These are phyloP conservation scores for Pichia sp. DNA, from an alignment of 1,139 yeast species.

Conservation along the genomic window DNA sequence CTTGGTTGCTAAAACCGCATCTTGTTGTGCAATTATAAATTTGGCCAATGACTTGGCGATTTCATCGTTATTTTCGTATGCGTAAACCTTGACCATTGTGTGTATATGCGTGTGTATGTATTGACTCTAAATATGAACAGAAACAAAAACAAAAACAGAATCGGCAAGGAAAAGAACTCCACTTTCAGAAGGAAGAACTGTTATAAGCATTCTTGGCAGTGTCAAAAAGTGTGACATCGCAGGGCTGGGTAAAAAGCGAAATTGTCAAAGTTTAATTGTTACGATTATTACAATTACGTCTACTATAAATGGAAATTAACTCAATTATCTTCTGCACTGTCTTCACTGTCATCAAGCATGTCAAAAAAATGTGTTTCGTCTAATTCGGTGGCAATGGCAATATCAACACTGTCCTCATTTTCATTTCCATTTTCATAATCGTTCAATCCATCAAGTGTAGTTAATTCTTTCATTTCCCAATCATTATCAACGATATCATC, in stretches of 20 bases:
- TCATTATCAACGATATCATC: constrained; percentile 3
- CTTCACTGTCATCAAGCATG: background rate
- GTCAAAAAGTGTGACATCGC: too few relatives aligned
- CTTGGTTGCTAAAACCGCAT: constrained; percentile 40
- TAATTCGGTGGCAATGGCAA: constrained; percentile 2
- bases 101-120: background rate
- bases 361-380: background rate
- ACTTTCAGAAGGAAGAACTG: too few relatives aligned
- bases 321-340: constrained; percentile 1
- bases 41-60: constrained; percentile 56
- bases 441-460: constrained; percentile 13
- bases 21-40: constrained; percentile 50
- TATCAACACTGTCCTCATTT: constrained; percentile 2
- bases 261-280: too few relatives aligned
- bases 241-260: too few relatives aligned
- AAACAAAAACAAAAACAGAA: background rate
- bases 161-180: background rate
- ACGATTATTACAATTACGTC: too few relatives aligned
- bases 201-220: too few relatives aligned
- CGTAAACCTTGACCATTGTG: constrained; percentile 37
- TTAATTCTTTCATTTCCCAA: constrained; percentile 19
- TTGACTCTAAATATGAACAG: background rate
- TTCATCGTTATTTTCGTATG: constrained; percentile 48
- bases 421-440: constrained; percentile 3
- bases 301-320: too few relatives aligned